phyloP scores from a whole-genome alignment of 352 stramenopile genomes.

The Phytophthora vignae region DNA sequence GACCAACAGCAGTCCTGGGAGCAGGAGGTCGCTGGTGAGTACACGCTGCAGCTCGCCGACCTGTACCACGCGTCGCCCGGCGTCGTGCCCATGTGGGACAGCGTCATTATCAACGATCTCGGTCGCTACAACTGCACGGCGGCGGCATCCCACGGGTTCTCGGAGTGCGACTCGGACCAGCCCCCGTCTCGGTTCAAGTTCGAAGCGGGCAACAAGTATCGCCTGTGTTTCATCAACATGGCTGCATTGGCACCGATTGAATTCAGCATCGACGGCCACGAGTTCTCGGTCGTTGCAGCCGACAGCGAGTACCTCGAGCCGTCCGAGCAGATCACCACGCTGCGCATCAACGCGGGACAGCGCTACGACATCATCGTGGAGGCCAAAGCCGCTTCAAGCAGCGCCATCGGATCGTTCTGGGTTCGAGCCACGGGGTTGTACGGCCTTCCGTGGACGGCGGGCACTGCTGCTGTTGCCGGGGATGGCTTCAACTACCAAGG shows the following conservation, averaged over 20 bases:
- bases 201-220: slow-evolving; percentile 34
- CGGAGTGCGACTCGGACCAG: slow-evolving; percentile 29
- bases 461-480: slow-evolving; percentile 10
- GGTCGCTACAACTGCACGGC: slow-evolving; percentile 46
- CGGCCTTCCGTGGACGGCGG: slow-evolving; percentile 36
- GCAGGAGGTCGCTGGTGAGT: slow-evolving; percentile 27
- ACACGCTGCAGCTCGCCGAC: slow-evolving; percentile 40
- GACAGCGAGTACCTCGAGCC: slow-evolving; percentile 37
- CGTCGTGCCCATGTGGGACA: slow-evolving; percentile 38
- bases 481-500: slow-evolving; percentile 37
- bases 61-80: slow-evolving; percentile 35
- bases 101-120: slow-evolving; percentile 38
- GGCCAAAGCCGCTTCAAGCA: slow-evolving; percentile 19
- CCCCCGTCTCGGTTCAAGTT: slow-evolving; percentile 36
- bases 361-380: slow-evolving; percentile 41
- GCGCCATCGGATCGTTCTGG: slow-evolving; percentile 29
- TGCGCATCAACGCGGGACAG: slow-evolving; percentile 42
- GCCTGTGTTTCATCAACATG: slow-evolving; percentile 43
- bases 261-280: slow-evolving; percentile 44
- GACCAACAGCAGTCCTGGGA: slow-evolving; percentile 23
- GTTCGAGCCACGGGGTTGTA: slow-evolving; percentile 31
- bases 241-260: slow-evolving; percentile 36
- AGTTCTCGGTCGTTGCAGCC: slow-evolving; percentile 38
- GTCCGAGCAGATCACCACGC: slow-evolving; percentile 33
- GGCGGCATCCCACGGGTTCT: slow-evolving; percentile 16